Evolutionary conservation across 495 filamentous ascomycete species (phyloP), one percentile per base, ranked within the genome.

Genomic region (Lasiosphaeria ovina): DNA sequence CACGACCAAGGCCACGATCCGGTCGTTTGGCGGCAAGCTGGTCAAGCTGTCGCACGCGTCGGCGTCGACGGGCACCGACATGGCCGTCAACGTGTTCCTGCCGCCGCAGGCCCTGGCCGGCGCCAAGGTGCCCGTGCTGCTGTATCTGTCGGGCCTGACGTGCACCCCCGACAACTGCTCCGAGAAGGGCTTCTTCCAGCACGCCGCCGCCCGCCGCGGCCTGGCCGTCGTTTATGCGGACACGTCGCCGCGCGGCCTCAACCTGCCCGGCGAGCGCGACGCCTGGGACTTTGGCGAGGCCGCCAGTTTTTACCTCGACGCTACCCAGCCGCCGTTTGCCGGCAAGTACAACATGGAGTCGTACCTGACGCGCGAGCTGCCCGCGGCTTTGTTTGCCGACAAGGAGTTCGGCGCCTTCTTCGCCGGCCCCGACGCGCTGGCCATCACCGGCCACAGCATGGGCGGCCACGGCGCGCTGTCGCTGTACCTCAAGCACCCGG

Each of bases 131-230:
- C 95, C 94, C 34, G 83, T 98, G 3, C 78, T 98, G n/a, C 85
- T 98, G 74, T 98, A 94, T 75, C 87, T 98, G 62, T 92, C 93
- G 14, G 94, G 94, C 34, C 77, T 98, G 42, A 98, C 95, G 60
- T 98, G 94, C 79, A 93, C 93, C 0, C 92, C 89, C 14, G 92
- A 98, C 62, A 98, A 98, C 78, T 92, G 92, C 74, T 83, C 92
- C 36, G 95, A 98, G 73, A 98, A 98, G 75, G 90, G 93, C 64
- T 97, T 96, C 80, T 90, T 98, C 76, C 93, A 98, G 72, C 84
- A 88, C 64, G 80, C 78, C 51, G 94, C 94, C 11, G 81, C 85
- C 59, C 78, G 87, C 64, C 85, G 85, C 65, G 88, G 89, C 45
- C 90, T 98, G 68, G 94, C 94, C 0, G 71, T 98, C 57, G 81